Base-by-base conservation (phyloP, 2,329 filamentous ascomycete genomes). In the Aquanectria penicillioides region DNA sequence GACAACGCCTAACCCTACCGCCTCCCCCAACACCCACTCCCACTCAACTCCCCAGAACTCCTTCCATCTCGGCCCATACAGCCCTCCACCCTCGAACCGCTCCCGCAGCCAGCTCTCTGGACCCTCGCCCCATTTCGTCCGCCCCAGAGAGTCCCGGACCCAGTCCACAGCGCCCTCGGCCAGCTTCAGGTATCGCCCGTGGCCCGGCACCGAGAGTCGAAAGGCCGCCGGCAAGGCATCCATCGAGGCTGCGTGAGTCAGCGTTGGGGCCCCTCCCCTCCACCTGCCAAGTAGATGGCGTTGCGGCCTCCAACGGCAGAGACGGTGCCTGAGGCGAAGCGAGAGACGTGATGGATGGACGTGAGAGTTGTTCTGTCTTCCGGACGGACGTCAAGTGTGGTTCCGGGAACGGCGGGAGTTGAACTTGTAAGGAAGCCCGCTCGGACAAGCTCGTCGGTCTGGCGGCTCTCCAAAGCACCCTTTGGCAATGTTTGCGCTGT, bases 11-110 rank as follows among this genome's bases (percentile, higher is more conserved):
- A 87, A 80, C 0, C 90, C 91, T 20, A 91, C 80, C 37, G 89
- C 90, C 73, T 93, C 89, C 34, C 84, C 87, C 36, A 93, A 71
- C 13, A 91, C 80, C 88, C 89, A 93, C 57, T 89, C 83, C 73
- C 92, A 93, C 37, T 83, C 77, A 59, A 92, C 74, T 0, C 91
- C 91, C 68, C 86, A 85, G 62, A 92, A 91, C 25, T 85, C 82
- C 70, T 83, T 88, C 91, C 91, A 93, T 70, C 75, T 65, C 46
- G 69, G 60, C 2, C 76, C 75, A 54, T 76, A 74, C 28, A 77
- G 62, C 2, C 74, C 73, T 4, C 88, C 88, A 11, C 89, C 90
- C 62, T 93, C 87, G 86, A 91, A 93, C 47, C 87, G 83, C 73
- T 93, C 89, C 33, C 80, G 80, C 33, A 93, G 77, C 64, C 86